phyloP scores from a whole-genome alignment of 116 monocot species.

The Iris pallida region DNA sequence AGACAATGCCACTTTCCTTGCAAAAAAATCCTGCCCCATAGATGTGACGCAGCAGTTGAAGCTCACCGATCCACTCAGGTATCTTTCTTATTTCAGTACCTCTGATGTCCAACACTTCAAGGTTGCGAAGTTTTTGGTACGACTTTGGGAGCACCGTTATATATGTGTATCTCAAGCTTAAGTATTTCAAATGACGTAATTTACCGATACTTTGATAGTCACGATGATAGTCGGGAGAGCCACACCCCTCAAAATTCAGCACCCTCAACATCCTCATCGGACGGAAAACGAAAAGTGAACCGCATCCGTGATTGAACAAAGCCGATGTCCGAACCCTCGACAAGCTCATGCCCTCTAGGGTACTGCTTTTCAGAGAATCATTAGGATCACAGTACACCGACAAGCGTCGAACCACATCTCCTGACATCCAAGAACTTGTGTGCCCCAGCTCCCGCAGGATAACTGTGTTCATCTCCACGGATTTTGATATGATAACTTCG shows the following conservation, averaged over 20 bases:
- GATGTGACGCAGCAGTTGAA: constrained; percentile 3
- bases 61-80: background rate
- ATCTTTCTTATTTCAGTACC: background rate
- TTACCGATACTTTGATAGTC: background rate
- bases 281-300: background rate
- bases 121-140: background rate
- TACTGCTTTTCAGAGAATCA: background rate
- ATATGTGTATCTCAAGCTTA: background rate
- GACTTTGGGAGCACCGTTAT: background rate
- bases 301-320: background rate
- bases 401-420: background rate
- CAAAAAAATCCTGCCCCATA: too few relatives aligned
- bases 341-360: background rate
- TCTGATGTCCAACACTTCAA: constrained; percentile 12
- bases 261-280: constrained; percentile 5
- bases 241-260: constrained; percentile 9
- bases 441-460: background rate
- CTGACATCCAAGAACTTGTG: background rate
- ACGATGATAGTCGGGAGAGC: too few relatives aligned
- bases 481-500: constrained; percentile 3
- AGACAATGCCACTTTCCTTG: too few relatives aligned
- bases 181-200: background rate
- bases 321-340: constrained; percentile 7
- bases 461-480: background rate
- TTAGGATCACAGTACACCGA: background rate